Evolutionary conservation across 2,329 filamentous ascomycete genomes (phyloP).

Genomic region (Fonsecaea erecta): DNA sequence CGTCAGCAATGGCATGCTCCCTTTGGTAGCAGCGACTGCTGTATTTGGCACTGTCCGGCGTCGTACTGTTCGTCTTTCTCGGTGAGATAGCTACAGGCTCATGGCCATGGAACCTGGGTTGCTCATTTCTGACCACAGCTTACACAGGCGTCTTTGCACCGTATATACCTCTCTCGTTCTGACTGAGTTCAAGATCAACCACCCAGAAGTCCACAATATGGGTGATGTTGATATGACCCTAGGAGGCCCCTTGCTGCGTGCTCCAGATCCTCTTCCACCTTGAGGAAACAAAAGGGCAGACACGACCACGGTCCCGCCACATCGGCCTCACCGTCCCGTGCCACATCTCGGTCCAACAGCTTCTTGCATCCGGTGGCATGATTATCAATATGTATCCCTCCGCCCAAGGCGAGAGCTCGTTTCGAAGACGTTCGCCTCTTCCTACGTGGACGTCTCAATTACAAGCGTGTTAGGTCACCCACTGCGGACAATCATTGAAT

Average conservation of each 20-base stretch:
- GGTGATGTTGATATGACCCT: constrained; percentile 61
- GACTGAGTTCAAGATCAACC: constrained; percentile 59
- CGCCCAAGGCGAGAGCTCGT: too few species aligned
- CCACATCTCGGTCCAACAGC: constrained; percentile 37
- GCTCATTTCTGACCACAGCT: constrained; percentile 5
- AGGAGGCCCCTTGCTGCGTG: constrained; percentile 58
- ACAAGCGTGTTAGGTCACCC: too few species aligned
- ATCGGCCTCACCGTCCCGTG: background rate
- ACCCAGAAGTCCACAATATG: constrained; percentile 62
- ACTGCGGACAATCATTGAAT: too few species aligned
- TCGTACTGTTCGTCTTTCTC: constrained; percentile 58
- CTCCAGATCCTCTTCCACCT: constrained; percentile 1
- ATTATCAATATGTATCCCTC: too few species aligned
- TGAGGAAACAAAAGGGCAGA: background rate
- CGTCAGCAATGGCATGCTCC: constrained; percentile 60
- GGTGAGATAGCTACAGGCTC: constrained; percentile 38
- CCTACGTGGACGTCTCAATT: too few species aligned
- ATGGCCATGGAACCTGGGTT: background rate
- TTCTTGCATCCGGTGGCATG: too few species aligned
- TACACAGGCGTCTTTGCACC: constrained; percentile 50
- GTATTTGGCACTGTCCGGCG: constrained; percentile 58
- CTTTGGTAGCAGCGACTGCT: constrained; percentile 57
- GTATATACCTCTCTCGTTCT: constrained; percentile 57
- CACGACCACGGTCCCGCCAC: background rate
- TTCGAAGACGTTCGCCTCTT: too few species aligned